Percentiles rank a stretch among this genome's conserved stretches.
Evolutionary conservation across 331 rosid genomes (phyloP).

Genomic region (Quercus tomentella): DNA sequence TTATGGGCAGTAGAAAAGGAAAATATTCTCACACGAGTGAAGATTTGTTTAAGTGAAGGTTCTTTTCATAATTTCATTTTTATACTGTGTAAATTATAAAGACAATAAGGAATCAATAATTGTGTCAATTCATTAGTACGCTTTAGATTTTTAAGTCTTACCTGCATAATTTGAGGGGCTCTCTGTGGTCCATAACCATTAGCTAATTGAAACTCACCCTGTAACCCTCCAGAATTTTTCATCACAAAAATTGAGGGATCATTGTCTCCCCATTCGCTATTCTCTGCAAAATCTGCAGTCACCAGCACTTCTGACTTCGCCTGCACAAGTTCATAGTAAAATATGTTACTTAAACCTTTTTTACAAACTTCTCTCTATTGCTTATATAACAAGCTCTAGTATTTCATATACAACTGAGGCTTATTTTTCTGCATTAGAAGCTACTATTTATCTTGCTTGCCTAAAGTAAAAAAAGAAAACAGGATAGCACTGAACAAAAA

Average conservation of each 20-base stretch:
- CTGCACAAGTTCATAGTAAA: constrained; percentile 19
- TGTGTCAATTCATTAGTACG: background rate
- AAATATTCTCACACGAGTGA: too few species aligned
- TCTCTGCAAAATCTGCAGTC: constrained; percentile 49
- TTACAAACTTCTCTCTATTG: too few species aligned
- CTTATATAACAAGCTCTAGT: too few species aligned
- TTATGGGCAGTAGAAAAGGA: too few species aligned
- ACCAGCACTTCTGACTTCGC: constrained; percentile 51
- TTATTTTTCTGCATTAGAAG: background rate
- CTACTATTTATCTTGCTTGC: background rate
- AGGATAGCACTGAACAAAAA: too few species aligned
- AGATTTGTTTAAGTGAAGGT: too few species aligned
- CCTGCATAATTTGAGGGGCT: constrained; percentile 63
- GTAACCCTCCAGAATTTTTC: constrained; percentile 13
- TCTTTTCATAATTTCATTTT: too few species aligned
- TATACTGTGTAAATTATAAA: background rate
- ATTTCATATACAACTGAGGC: background rate
- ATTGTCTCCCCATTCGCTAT: constrained; percentile 46
- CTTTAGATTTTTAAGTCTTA: background rate
- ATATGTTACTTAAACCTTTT: too few species aligned
- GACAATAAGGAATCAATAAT: background rate
- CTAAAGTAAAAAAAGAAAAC: too few species aligned
- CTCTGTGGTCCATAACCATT: constrained; percentile 60
- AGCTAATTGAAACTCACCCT: constrained; percentile 71
- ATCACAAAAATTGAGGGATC: constrained; percentile 60